These are phyloP conservation scores for Stagonosporopsis chrysanthemi DNA, from an alignment of 2,329 filamentous ascomycete species.

Conservation along the genomic window DNA sequence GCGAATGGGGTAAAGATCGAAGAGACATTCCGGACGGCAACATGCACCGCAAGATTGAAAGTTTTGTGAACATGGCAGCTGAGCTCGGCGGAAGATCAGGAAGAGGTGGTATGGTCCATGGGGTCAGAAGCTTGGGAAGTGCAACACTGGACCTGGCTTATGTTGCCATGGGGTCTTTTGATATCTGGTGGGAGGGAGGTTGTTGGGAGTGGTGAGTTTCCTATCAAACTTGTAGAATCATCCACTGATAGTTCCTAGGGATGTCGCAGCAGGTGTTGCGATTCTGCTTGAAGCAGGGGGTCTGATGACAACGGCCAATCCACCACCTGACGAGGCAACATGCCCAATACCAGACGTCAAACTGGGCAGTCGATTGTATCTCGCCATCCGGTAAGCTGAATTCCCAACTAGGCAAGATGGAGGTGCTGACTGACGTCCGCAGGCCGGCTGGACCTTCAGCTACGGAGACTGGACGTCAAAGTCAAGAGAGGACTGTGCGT, in stretches of 20 bases:
- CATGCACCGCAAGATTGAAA: slow-evolving; percentile 74
- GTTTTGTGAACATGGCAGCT: slow-evolving; percentile 76
- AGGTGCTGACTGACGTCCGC: slow-evolving; percentile 1
- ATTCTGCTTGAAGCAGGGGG: slow-evolving; percentile 78
- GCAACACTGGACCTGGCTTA: slow-evolving; percentile 79
- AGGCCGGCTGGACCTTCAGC: slow-evolving; percentile 70
- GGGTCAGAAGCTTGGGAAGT: slow-evolving; percentile 73
- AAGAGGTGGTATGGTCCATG: slow-evolving; percentile 80
- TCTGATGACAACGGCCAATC: slow-evolving; percentile 76
- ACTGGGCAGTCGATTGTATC: slow-evolving; percentile 73
- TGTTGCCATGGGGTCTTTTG: slow-evolving; percentile 75
- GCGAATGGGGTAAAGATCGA: slow-evolving; percentile 82
- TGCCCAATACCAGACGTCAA: slow-evolving; percentile 66
- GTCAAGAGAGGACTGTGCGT: slow-evolving; percentile 73
- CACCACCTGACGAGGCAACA: slow-evolving; percentile 65
- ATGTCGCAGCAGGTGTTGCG: slow-evolving; percentile 77
- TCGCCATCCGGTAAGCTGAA: slow-evolving; percentile 67
- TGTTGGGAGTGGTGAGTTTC: slow-evolving; percentile 77
- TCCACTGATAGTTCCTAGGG: slow-evolving; percentile 56
- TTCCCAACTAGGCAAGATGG: not conserved
- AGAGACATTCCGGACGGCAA: slow-evolving; percentile 72
- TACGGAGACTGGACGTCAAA: slow-evolving; percentile 69
- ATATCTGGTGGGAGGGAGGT: slow-evolving; percentile 85
- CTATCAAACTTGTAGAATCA: not conserved
- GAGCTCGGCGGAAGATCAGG: slow-evolving; percentile 69